Base-by-base conservation (phyloP, 345 rosid genomes). In the Orychophragmus violaceus region DNA sequence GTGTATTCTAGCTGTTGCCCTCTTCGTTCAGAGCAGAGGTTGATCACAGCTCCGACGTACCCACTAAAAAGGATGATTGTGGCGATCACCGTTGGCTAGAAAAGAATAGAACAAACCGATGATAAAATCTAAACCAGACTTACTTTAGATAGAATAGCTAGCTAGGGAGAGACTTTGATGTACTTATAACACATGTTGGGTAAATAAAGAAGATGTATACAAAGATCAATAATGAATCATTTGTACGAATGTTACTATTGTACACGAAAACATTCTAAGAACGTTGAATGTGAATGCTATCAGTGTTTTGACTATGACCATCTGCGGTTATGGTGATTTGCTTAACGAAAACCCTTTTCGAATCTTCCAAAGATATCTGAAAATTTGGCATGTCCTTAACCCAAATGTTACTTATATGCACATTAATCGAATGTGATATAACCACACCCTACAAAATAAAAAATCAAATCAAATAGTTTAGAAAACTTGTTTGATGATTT, bases 41-140 rank as follows among this genome's bases (percentile, higher is more conserved):
- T 90, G 75, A 90, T 90, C 41, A 94, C 89, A 17, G 93, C 72
- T 49, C 99, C 96, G n/a, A 88, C 96, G 35, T 88, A 94, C 83
- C 90, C 97, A 80, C 97, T 94, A 54, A 96, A 97, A 75, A 85
- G 84, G 59, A 94, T 94, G 66, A 94, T 85, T 25, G 97, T 94
- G 28, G 99, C 99, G 29, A 82, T 28, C 1, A 94, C 97, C 6
- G 95, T 94, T 25, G 99, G 99, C 70, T 88, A n/a, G n/a, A n/a
- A n/a, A n/a, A n/a, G n/a, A n/a, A n/a, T n/a, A n/a, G n/a, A n/a
- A n/a, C n/a, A 24, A 24, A 2, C 25, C 32, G 32, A 6, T 1
- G 32, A 8, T 2, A 29, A 29, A 29, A 29, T 29, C 9, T 29
- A 6, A 29, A 29, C 32, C 2, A 1, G 32, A n/a, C n/a, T n/a